Percentiles rank a stretch among this genome's conserved stretches.
These are phyloP conservation scores for Scutellaria baicalensis DNA, from an alignment of 257 asterid genomes.

Conservation along the genomic window DNA sequence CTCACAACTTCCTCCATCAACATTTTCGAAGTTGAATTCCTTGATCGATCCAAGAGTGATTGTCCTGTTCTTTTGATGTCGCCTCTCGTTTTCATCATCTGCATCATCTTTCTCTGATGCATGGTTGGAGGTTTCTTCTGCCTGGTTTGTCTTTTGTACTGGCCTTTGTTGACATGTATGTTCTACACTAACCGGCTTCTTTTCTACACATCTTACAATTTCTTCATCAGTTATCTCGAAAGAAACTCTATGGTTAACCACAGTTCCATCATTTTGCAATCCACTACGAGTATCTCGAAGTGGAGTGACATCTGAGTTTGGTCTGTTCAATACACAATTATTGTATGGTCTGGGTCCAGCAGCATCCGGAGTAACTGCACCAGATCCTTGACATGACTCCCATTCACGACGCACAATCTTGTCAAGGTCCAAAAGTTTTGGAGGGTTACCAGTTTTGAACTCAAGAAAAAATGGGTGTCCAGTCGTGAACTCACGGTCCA, in stretches of 20 bases:
- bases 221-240: slow-evolving; percentile 70
- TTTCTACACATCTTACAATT: slow-evolving; percentile 56
- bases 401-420: slow-evolving; percentile 55
- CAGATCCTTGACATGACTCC: slow-evolving; percentile 72
- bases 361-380: slow-evolving; percentile 64
- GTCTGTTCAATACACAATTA: slow-evolving; percentile 30
- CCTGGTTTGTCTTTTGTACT: not conserved
- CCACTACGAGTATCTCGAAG: slow-evolving; percentile 27
- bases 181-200: slow-evolving; percentile 36
- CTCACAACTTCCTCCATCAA: slow-evolving; percentile 39
- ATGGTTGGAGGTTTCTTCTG: slow-evolving; percentile 26
- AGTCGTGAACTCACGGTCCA: slow-evolving; percentile 44
- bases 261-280: slow-evolving; percentile 27
- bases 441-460: slow-evolving; percentile 45
- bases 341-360: slow-evolving; percentile 28
- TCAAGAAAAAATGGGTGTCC: slow-evolving; percentile 61
- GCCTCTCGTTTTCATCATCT: slow-evolving; percentile 29
- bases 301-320: slow-evolving; percentile 37
- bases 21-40: slow-evolving; percentile 73
- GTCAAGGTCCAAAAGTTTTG: slow-evolving; percentile 69
- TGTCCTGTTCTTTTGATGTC: slow-evolving; percentile 45
- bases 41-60: slow-evolving; percentile 72
- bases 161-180: slow-evolving; percentile 16
- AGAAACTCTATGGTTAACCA: slow-evolving; percentile 59
- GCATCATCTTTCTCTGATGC: slow-evolving; percentile 23